Evolutionary conservation across 208 protist species (phyloP), one percentile per base, ranked within the genome.

Genomic region (Borovskyia barvae): DNA sequence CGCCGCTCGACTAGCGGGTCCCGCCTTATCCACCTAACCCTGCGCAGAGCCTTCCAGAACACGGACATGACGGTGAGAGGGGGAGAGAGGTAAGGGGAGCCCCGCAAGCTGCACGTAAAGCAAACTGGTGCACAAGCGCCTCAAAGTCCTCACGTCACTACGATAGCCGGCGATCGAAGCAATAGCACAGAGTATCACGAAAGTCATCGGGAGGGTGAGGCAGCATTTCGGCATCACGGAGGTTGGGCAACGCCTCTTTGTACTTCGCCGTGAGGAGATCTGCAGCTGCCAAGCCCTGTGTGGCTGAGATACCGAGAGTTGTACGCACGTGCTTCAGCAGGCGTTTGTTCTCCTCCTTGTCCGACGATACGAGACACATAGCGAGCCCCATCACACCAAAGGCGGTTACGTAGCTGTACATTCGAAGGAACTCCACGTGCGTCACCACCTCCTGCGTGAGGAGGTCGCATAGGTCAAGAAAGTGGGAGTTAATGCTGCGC

Each of bases 361-460:
- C 63, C 32, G 57, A 47, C n/a, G 70, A 72, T 26, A 69, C 41
- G 19, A 93, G 74, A 47, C 83, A 89, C 25, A 87, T 69, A 25
- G 80, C 82, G 7, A 93, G 72, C 1, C 60, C 75, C 20, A 88
- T 40, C 24, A 90, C 72, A 26, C 80, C 76, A 32, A 87, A 66
- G 20, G 86, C 82, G 12, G 66, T 85, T 4, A 90, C 79, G 56
- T 85, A 72, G 65, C 72, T 79, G 35, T 66, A 60, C 33, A 90
- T 52, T 19, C 79, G 82, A n/a, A 93, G 65, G 41, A 93, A 93
- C 66, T 93, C 82, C 5, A 88, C 87, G 51, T 93, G 80, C 0
- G 67, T 80, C 4, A 90, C 80, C 17, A 81, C 74, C 57, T 90
- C 81, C 52, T 87, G 76, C 14, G 71, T 82, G 20, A 93, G 79